Evolutionary conservation across 805 yeast species (phyloP).

Genomic region (Kazachstania taianensis): DNA sequence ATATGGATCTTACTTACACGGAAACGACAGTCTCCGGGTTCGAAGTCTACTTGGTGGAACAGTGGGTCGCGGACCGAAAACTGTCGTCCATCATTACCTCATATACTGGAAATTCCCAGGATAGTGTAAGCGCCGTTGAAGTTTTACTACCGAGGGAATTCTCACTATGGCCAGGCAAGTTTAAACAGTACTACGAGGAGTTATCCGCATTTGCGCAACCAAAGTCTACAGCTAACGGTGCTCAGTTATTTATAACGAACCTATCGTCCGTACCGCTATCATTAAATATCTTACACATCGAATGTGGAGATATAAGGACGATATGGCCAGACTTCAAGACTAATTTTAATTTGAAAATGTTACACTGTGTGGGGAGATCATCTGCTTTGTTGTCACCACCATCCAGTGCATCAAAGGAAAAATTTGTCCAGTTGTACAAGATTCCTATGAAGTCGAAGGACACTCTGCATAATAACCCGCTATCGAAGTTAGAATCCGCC

Average conservation of each 20-base stretch:
- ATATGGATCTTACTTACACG: slow-evolving; percentile 35
- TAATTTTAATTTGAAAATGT: slow-evolving; percentile 64
- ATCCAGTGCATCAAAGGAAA: slow-evolving; percentile 69
- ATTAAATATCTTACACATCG: slow-evolving; percentile 60
- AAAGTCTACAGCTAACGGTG: slow-evolving; percentile 48
- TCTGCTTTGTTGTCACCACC: slow-evolving; percentile 63
- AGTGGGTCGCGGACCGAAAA: slow-evolving; percentile 76
- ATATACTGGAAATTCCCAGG: slow-evolving; percentile 72
- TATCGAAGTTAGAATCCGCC: neutral
- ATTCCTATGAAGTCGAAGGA: slow-evolving; percentile 30
- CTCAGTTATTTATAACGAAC: slow-evolving; percentile 68
- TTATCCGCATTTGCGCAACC: slow-evolving; percentile 55
- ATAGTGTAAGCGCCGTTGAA: slow-evolving; percentile 50
- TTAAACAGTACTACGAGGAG: slow-evolving; percentile 57
- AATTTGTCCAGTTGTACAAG: slow-evolving; percentile 67
- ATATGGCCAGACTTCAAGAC: slow-evolving; percentile 53
- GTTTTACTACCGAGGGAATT: slow-evolving; percentile 38
- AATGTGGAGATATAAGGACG: slow-evolving; percentile 43
- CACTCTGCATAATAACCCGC: neutral
- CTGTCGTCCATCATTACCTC: slow-evolving; percentile 69
- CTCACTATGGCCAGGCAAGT: slow-evolving; percentile 30
- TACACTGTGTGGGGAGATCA: slow-evolving; percentile 82
- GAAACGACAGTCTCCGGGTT: slow-evolving; percentile 55
- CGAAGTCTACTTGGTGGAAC: slow-evolving; percentile 87
- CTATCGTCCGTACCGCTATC: slow-evolving; percentile 71